Conservation (phyloP, 352 stramenopile species). For the Globisporangium iwayamae region DNA sequence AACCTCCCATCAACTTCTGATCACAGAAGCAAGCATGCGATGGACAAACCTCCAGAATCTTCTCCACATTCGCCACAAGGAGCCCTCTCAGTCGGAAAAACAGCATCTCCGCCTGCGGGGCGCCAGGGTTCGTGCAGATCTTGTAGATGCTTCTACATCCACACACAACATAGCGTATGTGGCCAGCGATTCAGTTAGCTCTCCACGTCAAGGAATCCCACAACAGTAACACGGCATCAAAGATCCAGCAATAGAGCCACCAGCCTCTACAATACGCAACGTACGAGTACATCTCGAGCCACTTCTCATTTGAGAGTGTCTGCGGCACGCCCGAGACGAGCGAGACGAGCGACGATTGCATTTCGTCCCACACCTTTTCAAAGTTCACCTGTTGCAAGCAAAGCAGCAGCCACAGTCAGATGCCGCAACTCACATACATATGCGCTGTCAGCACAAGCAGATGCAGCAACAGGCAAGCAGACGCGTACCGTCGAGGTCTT, state of each 20-base stretch:
- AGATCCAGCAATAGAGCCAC: background rate
- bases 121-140: constrained; percentile 82
- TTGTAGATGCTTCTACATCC: constrained; percentile 74
- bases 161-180: background rate
- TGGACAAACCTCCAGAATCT: constrained; percentile 40
- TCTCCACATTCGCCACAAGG: constrained; percentile 64
- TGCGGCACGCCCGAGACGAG: constrained; percentile 65
- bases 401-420: background rate
- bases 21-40: background rate
- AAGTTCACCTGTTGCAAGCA: constrained; percentile 65
- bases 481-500: constrained; percentile 64
- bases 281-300: constrained; percentile 87
- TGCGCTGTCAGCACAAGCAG: background rate
- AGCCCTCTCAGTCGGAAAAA: constrained; percentile 76
- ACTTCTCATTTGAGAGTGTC: constrained; percentile 77
- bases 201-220: background rate
- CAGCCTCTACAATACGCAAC: constrained; percentile 15
- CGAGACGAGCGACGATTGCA: constrained; percentile 73
- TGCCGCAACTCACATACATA: background rate
- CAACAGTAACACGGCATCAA: background rate
- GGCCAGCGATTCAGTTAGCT: background rate
- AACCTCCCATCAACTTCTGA: background rate
- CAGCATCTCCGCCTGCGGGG: constrained; percentile 75
- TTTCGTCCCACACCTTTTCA: constrained; percentile 79
- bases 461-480: background rate